Conservation (phyloP, 164 flowering plant species). For the Umbilicus rupestris region DNA sequence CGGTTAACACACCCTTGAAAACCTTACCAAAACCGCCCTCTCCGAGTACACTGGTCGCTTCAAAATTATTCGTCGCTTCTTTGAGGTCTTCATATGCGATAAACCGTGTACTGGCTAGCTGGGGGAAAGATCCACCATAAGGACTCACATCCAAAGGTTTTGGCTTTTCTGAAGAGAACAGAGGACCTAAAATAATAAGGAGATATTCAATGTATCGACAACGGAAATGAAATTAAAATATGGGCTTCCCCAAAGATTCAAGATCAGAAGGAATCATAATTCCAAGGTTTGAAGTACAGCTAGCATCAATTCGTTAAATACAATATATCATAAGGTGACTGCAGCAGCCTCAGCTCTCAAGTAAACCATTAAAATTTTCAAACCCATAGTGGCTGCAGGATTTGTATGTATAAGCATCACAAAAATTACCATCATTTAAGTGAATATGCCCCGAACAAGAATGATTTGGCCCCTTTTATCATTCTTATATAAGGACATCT, state of each 20-base stretch:
- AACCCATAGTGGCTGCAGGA: too few species aligned
- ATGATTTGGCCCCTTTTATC: too few species aligned
- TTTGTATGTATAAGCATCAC: too few species aligned
- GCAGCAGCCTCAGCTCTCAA: too few species aligned
- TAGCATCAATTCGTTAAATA: too few species aligned
- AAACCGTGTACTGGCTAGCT: conserved; percentile 78
- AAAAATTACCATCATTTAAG: too few species aligned
- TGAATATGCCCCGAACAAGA: too few species aligned
- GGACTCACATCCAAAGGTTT: conserved; percentile 37
- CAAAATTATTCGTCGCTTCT: conserved; percentile 89
- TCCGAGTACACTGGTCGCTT: conserved; percentile 70
- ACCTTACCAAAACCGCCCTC: conserved; percentile 98
- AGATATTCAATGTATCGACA: neutral
- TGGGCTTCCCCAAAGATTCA: neutral
- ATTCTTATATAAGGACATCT: too few species aligned
- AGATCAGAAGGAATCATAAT: too few species aligned
- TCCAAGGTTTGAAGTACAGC: too few species aligned
- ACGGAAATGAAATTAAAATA: neutral
- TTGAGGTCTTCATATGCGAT: conserved; percentile 85
- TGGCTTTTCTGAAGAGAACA: conserved; percentile 62
- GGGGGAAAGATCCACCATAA: conserved; percentile 61
- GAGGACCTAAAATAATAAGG: neutral
- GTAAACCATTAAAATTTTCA: too few species aligned
- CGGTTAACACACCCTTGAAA: conserved; percentile 81
- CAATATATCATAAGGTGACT: too few species aligned